Evolutionary conservation across 345 rosid genomes (phyloP).

Genomic region (Laguncularia racemosa): DNA sequence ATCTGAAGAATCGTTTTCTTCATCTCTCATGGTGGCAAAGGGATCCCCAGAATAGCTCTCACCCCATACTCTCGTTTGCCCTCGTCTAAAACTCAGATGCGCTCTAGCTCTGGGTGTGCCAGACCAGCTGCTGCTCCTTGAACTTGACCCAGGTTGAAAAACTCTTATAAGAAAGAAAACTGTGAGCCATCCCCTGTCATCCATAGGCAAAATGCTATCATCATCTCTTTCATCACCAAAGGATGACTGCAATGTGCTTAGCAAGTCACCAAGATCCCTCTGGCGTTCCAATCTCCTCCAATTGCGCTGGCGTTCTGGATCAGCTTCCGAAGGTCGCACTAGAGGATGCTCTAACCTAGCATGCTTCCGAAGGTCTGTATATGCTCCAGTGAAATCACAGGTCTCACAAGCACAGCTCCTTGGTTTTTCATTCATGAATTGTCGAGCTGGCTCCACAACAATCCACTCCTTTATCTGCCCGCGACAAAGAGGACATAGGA

Average conservation of each 20-base stretch:
- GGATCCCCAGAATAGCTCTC: slow-evolving; percentile 70
- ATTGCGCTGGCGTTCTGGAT: slow-evolving; percentile 82
- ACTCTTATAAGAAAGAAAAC: slow-evolving; percentile 83
- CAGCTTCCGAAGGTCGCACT: slow-evolving; percentile 81
- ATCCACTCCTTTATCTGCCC: slow-evolving; percentile 83
- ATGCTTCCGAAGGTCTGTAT: slow-evolving; percentile 84
- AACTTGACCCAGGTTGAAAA: slow-evolving; percentile 60
- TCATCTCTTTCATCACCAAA: slow-evolving; percentile 74
- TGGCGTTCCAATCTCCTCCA: slow-evolving; percentile 98
- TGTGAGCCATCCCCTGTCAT: slow-evolving; percentile 77
- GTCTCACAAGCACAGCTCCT: slow-evolving; percentile 87
- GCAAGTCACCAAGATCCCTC: slow-evolving; percentile 89
- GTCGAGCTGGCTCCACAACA: slow-evolving; percentile 59
- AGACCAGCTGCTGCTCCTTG: slow-evolving; percentile 81
- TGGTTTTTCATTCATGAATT: slow-evolving; percentile 73
- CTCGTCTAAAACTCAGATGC: slow-evolving; percentile 54
- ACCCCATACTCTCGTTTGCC: slow-evolving; percentile 71
- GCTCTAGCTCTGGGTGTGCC: slow-evolving; percentile 66
- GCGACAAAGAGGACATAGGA: slow-evolving; percentile 84
- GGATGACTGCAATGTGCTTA: slow-evolving; percentile 85
- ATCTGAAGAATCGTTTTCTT: slow-evolving; percentile 51
- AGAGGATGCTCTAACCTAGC: slow-evolving; percentile 81
- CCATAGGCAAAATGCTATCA: slow-evolving; percentile 39
- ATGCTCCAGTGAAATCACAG: slow-evolving; percentile 69
- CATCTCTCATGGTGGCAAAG: slow-evolving; percentile 64